phyloP scores from a whole-genome alignment of 164 flowering plant species.

The Akebia trifoliata region DNA sequence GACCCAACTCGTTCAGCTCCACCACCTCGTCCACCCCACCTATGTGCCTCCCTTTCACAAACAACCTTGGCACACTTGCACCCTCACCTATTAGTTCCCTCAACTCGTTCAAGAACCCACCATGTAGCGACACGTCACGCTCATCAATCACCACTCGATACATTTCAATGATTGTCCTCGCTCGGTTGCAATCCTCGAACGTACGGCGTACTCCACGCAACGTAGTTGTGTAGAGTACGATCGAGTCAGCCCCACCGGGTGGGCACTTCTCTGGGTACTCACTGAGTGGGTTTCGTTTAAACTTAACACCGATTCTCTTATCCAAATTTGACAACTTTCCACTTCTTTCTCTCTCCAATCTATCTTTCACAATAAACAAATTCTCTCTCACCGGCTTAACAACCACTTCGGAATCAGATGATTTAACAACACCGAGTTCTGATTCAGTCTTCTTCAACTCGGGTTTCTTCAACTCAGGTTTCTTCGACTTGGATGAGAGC shows the following conservation, averaged over 20 bases:
- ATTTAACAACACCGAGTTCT: background rate
- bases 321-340: conserved; percentile 27
- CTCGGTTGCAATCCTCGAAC: conserved; percentile 65
- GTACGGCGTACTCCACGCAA: conserved; percentile 83
- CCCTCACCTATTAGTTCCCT: conserved; percentile 49
- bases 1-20: conserved; percentile 66
- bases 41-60: conserved; percentile 78
- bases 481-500: conserved; percentile 20
- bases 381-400: conserved; percentile 53
- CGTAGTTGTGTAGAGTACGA: conserved; percentile 87
- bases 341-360: conserved; percentile 49
- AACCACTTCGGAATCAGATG: conserved; percentile 1
- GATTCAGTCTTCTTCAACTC: conserved; percentile 8
- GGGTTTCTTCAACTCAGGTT: conserved; percentile 11
- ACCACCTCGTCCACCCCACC: conserved; percentile 84
- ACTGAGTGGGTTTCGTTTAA: conserved; percentile 52
- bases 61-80: conserved; percentile 66
- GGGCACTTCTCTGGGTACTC: conserved; percentile 77
- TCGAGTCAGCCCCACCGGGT: conserved; percentile 57
- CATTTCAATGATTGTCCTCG: conserved; percentile 43
- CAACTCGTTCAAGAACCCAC: conserved; percentile 52
- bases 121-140: conserved; percentile 82
- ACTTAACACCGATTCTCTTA: conserved; percentile 12
- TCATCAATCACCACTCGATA: conserved; percentile 71
- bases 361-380: conserved; percentile 57